Conservation (phyloP, 495 filamentous ascomycete species). For the Oleoguttula mirabilis region DNA sequence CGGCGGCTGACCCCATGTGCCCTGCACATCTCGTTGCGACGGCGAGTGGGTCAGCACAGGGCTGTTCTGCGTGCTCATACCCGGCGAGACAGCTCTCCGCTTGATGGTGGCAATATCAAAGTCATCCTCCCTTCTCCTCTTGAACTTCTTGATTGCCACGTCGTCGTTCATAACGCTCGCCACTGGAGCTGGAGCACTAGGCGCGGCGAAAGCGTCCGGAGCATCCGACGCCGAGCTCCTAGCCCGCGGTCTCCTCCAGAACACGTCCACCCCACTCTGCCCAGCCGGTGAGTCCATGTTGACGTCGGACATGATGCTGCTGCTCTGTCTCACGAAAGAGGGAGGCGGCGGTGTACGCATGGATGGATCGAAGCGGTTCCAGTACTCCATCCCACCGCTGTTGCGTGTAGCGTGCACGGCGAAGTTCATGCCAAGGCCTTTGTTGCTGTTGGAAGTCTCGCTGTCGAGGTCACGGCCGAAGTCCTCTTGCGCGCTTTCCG, state of each 20-base stretch:
- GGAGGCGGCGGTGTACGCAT: slow-evolving; percentile 54
- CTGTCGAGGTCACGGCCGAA: slow-evolving; percentile 46
- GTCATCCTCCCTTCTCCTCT: slow-evolving; percentile 80
- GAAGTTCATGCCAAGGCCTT: slow-evolving; percentile 42
- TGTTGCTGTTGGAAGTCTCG: slow-evolving; percentile 22
- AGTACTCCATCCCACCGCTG: slow-evolving; percentile 61
- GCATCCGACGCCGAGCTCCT: slow-evolving; percentile 11
- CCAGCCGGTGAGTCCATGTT: slow-evolving; percentile 16
- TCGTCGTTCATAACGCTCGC: slow-evolving; percentile 55
- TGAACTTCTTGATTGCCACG: slow-evolving; percentile 40
- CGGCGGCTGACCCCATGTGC: slow-evolving; percentile 50
- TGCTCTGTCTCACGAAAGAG: slow-evolving; percentile 32
- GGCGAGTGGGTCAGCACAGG: slow-evolving; percentile 74
- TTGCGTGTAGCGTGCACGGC: slow-evolving; percentile 50
- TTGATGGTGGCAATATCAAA: slow-evolving; percentile 86
- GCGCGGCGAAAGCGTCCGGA: slow-evolving; percentile 22
- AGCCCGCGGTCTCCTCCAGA: slow-evolving; percentile 25
- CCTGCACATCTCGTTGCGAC: slow-evolving; percentile 39
- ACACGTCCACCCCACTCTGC: slow-evolving; percentile 4
- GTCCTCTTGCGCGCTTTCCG: slow-evolving; percentile 38
- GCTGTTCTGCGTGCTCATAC: slow-evolving; percentile 80
- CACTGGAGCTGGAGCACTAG: slow-evolving; percentile 15
- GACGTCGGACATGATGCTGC: slow-evolving; percentile 22
- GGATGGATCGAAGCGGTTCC: slow-evolving; percentile 60
- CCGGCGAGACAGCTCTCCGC: slow-evolving; percentile 81